A percentile compares a stretch with the other conserved stretches of the same genome.
These are phyloP conservation scores for Amanita pallidorosea DNA, from an alignment of 768 basidiomycete species.

Conservation along the genomic window DNA sequence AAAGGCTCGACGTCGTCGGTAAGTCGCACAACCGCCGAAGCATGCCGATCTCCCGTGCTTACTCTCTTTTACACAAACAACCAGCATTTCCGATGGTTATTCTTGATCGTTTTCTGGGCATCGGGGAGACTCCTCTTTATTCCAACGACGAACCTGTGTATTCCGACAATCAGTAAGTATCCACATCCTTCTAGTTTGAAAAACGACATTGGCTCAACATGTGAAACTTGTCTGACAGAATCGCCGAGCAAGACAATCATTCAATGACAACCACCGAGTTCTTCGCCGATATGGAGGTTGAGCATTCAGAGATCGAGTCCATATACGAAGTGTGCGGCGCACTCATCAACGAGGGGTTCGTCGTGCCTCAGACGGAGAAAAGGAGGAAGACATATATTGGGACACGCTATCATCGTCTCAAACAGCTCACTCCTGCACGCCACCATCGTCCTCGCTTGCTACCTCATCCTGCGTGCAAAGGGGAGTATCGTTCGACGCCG, in stretches of 20 bases:
- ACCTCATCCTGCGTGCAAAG: background rate
- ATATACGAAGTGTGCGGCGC: background rate
- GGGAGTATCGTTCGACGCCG: background rate
- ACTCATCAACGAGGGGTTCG: background rate
- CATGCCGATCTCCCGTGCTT: background rate
- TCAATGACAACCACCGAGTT: constrained; percentile 1
- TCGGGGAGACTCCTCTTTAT: background rate
- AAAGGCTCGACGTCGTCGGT: background rate
- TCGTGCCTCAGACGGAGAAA: background rate
- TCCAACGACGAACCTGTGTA: background rate
- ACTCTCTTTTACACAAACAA: background rate
- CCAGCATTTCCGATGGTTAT: background rate
- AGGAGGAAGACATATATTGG: background rate
- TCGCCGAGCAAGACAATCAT: background rate
- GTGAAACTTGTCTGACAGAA: background rate
- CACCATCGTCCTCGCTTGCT: background rate
- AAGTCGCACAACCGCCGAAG: background rate
- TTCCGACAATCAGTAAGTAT: background rate
- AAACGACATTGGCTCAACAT: background rate
- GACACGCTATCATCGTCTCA: background rate
- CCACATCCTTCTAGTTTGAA: too few relatives aligned
- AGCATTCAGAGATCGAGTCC: background rate
- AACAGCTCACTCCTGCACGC: background rate
- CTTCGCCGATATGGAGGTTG: background rate
- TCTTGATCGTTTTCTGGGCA: constrained; percentile 1